Base-by-base conservation (phyloP, 2,329 filamentous ascomycete genomes). In the Aureobasidium sp. region DNA sequence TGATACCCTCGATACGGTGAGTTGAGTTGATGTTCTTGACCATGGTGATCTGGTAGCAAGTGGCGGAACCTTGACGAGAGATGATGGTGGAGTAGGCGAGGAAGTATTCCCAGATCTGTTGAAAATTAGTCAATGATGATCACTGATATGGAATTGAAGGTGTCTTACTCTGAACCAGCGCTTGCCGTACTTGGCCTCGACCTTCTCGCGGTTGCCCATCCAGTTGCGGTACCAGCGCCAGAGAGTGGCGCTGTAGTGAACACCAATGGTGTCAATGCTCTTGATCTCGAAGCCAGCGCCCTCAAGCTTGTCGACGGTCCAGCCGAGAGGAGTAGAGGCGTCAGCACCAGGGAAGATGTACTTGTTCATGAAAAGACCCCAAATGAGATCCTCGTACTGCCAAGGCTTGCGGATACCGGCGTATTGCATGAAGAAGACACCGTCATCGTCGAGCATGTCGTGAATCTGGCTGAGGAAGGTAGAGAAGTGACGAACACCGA, bases 341-440 rank as follows among this genome's bases (percentile, higher is more conserved):
- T 97, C 94, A 57, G 94, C 94, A 74, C 94, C 94, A 37, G 92
- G 94, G 84, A 97, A 97, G 75, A 97, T 83, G 78, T 97, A 96
- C 81, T 96, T 97, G 87, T 97, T 97, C 91, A 97, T 96, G 84
- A 97, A 97, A 51, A 97, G 84, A 74, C 94, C 94, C 94, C 94
- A 97, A 76, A 93, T 89, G 57, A 97, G 84, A 78, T 97, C 93
- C 82, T 97, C 92, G 73, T 96, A 97, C 77, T 97, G 94, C 94
- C 94, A 97, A 66, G 84, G 81, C 81, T 95, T 95, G 70, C 94
- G 88, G 65, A 99, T 84, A 78, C 94, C 94, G 70, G 93, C 91
- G 70, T 95, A 91, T 77, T 97, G 94, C 64, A 97, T 83, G 84
- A 94, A 97, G 81, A 97, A 96, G 67, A 91, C 85, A 75, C 94